Conservation (phyloP, 441 rosid genomes). For the Gossypium gossypioides region DNA sequence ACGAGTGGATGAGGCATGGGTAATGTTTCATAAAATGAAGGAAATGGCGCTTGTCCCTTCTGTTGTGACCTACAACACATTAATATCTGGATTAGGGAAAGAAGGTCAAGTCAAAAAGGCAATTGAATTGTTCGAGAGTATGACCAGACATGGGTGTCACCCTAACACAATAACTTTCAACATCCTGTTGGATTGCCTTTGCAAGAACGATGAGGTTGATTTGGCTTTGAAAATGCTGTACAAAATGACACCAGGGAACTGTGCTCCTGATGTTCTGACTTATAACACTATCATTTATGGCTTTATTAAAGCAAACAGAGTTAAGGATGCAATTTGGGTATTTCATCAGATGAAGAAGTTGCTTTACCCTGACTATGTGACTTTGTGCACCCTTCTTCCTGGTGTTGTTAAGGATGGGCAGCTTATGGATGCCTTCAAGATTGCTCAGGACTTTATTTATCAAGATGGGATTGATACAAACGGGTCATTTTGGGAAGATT, state of each 20-base stretch:
- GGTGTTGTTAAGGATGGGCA: slow-evolving; percentile 58
- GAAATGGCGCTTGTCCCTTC: slow-evolving; percentile 71
- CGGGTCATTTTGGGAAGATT: slow-evolving; percentile 56
- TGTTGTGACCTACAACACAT: slow-evolving; percentile 76
- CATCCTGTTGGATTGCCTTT: slow-evolving; percentile 79
- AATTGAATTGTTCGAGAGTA: slow-evolving; percentile 47
- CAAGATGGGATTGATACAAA: slow-evolving; percentile 20
- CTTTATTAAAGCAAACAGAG: slow-evolving; percentile 46
- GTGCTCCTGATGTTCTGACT: slow-evolving; percentile 69
- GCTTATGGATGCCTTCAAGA: slow-evolving; percentile 58
- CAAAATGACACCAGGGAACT: slow-evolving; percentile 47
- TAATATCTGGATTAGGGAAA: slow-evolving; percentile 68
- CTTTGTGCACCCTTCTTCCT: slow-evolving; percentile 81
- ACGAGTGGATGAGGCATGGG: slow-evolving; percentile 74
- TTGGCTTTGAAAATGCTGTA: slow-evolving; percentile 60
- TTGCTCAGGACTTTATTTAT: slow-evolving; percentile 45
- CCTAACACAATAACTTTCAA: slow-evolving; percentile 78
- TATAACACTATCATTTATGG: slow-evolving; percentile 77
- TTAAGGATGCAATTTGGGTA: slow-evolving; percentile 57
- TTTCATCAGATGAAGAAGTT: slow-evolving; percentile 84
- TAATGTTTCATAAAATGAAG: slow-evolving; percentile 57
- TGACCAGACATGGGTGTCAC: slow-evolving; percentile 48
- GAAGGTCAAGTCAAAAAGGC: slow-evolving; percentile 58
- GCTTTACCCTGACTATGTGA: slow-evolving; percentile 63
- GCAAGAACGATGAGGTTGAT: slow-evolving; percentile 73